Percentiles rank a stretch among this genome's conserved stretches.
These are phyloP conservation scores for Saxophila tyrrhenica DNA, from an alignment of 495 filamentous ascomycete genomes.

Conservation along the genomic window DNA sequence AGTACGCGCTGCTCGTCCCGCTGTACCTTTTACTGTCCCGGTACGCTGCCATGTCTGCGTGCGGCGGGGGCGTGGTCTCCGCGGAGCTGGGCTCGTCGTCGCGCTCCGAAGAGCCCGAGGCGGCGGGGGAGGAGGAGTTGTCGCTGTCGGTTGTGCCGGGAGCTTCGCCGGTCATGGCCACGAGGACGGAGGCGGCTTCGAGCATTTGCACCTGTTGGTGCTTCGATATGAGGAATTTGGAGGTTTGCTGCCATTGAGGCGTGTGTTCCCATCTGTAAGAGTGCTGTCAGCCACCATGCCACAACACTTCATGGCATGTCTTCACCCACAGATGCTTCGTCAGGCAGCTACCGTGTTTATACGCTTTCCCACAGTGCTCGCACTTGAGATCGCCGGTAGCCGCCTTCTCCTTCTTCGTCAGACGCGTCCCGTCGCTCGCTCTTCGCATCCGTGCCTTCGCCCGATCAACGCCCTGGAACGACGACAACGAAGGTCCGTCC, in stretches of 20 bases:
- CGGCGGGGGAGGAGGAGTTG: slow-evolving; percentile 68
- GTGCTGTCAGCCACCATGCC: background rate
- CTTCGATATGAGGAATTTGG: slow-evolving; percentile 96
- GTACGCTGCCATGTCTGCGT: slow-evolving; percentile 42
- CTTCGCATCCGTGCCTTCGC: slow-evolving; percentile 63
- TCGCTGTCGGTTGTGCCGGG: slow-evolving; percentile 58
- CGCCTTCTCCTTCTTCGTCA: slow-evolving; percentile 61
- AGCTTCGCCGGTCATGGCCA: slow-evolving; percentile 74
- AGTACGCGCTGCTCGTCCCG: slow-evolving; percentile 56
- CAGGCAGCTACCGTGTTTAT: slow-evolving; percentile 99
- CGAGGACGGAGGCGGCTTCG: slow-evolving; percentile 88
- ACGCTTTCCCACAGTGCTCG: slow-evolving; percentile 97
- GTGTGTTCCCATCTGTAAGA: slow-evolving; percentile 92
- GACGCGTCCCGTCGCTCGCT: slow-evolving; percentile 75
- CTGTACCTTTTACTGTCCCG: slow-evolving; percentile 55
- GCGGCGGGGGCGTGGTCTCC: slow-evolving; percentile 61
- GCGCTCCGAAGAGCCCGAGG: slow-evolving; percentile 65
- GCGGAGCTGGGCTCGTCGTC: slow-evolving; percentile 55
- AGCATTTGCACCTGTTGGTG: slow-evolving; percentile 97
- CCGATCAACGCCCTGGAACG: slow-evolving; percentile 27
- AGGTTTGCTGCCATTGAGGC: slow-evolving; percentile 94
- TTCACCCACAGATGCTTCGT: slow-evolving; percentile 99
- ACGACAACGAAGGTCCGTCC: slow-evolving; percentile 32
- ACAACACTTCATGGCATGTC: slow-evolving; percentile 19
- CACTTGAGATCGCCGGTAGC: slow-evolving; percentile 79